Conservation (phyloP, 164 flowering plant species). For the Annona cherimola region DNA sequence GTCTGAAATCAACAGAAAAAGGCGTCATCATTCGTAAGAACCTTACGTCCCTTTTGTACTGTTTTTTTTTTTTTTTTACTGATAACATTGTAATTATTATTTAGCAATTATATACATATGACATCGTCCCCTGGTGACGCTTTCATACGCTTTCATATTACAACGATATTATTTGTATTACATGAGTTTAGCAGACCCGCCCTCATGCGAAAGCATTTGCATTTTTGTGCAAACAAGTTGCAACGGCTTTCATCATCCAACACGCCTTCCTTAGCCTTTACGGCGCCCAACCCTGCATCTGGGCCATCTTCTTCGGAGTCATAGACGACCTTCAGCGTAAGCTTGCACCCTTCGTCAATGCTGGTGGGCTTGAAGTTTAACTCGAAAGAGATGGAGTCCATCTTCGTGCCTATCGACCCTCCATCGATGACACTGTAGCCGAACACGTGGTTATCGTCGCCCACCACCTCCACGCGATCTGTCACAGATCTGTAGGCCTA, state of each 20-base stretch:
- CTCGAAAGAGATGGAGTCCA: neutral
- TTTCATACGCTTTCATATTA: too few relatives aligned
- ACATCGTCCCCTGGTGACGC: too few relatives aligned
- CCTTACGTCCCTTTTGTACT: too few relatives aligned
- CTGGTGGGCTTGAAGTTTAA: neutral
- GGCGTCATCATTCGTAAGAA: too few relatives aligned
- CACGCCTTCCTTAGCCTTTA: neutral
- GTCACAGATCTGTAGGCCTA: neutral
- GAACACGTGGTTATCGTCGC: constrained; percentile 1
- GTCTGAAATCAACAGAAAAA: too few relatives aligned
- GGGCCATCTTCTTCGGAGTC: neutral
- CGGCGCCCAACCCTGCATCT: neutral
- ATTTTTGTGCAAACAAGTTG: neutral
- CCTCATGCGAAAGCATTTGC: neutral
- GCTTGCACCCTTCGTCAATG: neutral
- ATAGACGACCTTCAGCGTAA: neutral
- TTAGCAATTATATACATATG: too few relatives aligned
- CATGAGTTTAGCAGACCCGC: too few relatives aligned
- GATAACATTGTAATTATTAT: too few relatives aligned
- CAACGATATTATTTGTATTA: too few relatives aligned
- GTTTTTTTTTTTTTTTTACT: too few relatives aligned
- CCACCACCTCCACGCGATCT: constrained; percentile 2
- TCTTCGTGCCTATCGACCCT: neutral
- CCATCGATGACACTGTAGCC: neutral
- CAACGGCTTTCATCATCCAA: neutral